Conservation (phyloP, 805 yeast species). For the Torulaspora indica region DNA sequence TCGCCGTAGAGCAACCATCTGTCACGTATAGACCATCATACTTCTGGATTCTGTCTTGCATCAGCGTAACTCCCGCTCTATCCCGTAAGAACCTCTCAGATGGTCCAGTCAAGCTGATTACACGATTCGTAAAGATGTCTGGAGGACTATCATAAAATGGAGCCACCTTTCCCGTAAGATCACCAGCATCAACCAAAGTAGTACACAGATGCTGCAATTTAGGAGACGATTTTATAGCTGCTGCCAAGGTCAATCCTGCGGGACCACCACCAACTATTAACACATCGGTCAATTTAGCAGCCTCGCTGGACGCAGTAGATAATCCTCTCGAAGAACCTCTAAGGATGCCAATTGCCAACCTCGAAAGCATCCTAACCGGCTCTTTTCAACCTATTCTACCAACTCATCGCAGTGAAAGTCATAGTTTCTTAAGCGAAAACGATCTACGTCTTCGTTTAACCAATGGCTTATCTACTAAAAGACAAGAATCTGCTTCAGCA, state of each 20-base stretch:
- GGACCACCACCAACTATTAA: conserved; percentile 96
- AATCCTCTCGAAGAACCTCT: conserved; percentile 11
- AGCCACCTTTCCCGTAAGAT: conserved; percentile 49
- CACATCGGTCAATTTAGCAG: conserved; percentile 50
- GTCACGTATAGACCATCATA: conserved; percentile 82
- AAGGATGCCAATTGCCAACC: neutral
- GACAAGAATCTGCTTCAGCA: neutral
- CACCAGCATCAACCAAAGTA: conserved; percentile 69
- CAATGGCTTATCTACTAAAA: neutral
- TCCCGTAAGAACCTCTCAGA: conserved; percentile 59
- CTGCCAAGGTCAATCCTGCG: conserved; percentile 83
- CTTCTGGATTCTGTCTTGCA: conserved; percentile 67
- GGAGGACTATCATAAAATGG: conserved; percentile 36
- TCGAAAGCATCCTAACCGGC: neutral
- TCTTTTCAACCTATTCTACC: neutral
- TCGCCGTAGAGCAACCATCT: conserved; percentile 71
- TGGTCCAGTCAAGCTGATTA: conserved; percentile 80
- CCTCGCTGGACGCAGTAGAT: conserved; percentile 13
- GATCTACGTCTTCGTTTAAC: neutral
- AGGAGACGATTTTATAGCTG: conserved; percentile 71
- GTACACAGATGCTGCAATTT: conserved; percentile 55
- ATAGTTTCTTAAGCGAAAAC: neutral
- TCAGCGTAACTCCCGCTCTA: conserved; percentile 72
- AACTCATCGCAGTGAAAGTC: neutral
- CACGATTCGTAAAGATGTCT: conserved; percentile 64